These are phyloP conservation scores for Paspalum vaginatum DNA, from an alignment of 176 grass and related monocot species.

Conservation along the genomic window DNA sequence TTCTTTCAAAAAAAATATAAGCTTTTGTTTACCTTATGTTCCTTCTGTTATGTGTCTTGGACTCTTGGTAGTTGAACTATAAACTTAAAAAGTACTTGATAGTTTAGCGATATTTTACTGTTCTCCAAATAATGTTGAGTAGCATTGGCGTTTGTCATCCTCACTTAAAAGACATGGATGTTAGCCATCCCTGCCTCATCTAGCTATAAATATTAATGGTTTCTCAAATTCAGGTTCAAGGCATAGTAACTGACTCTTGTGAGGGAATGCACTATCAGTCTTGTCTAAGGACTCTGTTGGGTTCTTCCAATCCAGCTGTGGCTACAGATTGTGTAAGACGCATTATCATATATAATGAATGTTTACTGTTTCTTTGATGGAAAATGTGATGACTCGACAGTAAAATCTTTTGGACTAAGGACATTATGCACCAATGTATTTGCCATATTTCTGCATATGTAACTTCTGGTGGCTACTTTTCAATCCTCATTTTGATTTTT, in stretches of 20 bases:
- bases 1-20: too few species aligned
- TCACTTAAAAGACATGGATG: neutral
- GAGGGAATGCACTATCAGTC: constrained; percentile 72
- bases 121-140: constrained; percentile 28
- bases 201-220: constrained; percentile 33
- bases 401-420: constrained; percentile 18
- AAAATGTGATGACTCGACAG: constrained; percentile 12
- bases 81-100: constrained; percentile 18
- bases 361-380: constrained; percentile 12
- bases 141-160: neutral
- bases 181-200: constrained; percentile 18
- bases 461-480: neutral
- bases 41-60: constrained; percentile 13
- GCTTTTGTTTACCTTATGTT: neutral
- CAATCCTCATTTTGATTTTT: constrained; percentile 29
- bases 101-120: constrained; percentile 16
- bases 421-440: constrained; percentile 27
- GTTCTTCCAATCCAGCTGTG: constrained; percentile 26
- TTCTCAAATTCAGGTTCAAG: constrained; percentile 69
- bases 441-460: constrained; percentile 13
- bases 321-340: constrained; percentile 44
- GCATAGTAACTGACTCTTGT: constrained; percentile 62
- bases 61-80: constrained; percentile 34
- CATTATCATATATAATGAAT: neutral
- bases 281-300: constrained; percentile 60